Percentiles rank a stretch among this genome's conserved stretches.
Conservation (phyloP, 2,329 filamentous ascomycete genomes). For the Colletotrichum sp. region DNA sequence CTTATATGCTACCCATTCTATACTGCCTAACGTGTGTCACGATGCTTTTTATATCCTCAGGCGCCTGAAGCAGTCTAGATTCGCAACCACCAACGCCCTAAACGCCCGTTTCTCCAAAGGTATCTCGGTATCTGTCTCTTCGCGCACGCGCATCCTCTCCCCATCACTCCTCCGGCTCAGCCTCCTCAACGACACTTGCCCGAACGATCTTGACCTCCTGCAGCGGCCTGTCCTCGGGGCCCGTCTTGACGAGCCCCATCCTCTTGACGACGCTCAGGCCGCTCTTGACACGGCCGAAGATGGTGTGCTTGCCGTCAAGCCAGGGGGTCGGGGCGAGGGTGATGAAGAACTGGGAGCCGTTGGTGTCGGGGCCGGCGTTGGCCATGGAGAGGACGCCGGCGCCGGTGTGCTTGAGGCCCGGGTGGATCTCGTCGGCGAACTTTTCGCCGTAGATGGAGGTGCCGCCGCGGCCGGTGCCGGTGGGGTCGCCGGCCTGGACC, state of each 20-base stretch:
- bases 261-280: slow-evolving; percentile 85
- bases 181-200: slow-evolving; percentile 71
- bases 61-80: not conserved
- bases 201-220: slow-evolving; percentile 83
- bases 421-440: slow-evolving; percentile 89
- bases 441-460: slow-evolving; percentile 89
- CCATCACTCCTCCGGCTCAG: slow-evolving; percentile 38
- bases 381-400: slow-evolving; percentile 97
- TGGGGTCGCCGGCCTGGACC: slow-evolving; percentile 94
- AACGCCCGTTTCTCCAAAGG: not conserved
- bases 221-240: slow-evolving; percentile 77
- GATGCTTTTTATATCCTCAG: not conserved
- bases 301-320: slow-evolving; percentile 96
- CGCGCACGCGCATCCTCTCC: not conserved
- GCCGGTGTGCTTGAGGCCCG: slow-evolving; percentile 85
- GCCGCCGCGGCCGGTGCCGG: slow-evolving; percentile 90
- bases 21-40: not conserved
- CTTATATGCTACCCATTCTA: not conserved
- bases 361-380: slow-evolving; percentile 90
- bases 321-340: slow-evolving; percentile 94
- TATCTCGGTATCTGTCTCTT: not conserved
- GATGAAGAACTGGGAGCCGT: slow-evolving; percentile 95
- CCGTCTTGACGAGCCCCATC: slow-evolving; percentile 88
- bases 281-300: slow-evolving; percentile 88
- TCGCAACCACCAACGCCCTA: not conserved